These are phyloP conservation scores for Ampelocalamus luodianensis DNA, from an alignment of 176 grass and related monocot genomes.

Conservation along the genomic window DNA sequence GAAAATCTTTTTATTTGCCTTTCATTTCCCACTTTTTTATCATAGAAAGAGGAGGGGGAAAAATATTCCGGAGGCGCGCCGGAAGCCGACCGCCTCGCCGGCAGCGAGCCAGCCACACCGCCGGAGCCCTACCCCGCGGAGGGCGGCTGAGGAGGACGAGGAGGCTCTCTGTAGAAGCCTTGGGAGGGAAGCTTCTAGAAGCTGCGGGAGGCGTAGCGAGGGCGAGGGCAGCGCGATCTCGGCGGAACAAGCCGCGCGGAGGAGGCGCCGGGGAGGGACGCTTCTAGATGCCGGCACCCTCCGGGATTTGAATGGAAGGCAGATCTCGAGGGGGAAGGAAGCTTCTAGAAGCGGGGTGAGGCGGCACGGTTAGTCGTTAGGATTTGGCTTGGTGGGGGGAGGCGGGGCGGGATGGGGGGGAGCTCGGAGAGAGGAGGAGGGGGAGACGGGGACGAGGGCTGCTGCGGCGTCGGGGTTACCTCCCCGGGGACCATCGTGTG, in stretches of 20 bases:
- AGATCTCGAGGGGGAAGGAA: constrained; percentile 58
- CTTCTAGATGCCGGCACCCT: constrained; percentile 48
- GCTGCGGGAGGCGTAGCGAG: constrained; percentile 24
- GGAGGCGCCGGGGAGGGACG: constrained; percentile 30
- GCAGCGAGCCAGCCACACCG: constrained; percentile 43
- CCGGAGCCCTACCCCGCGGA: constrained; percentile 5
- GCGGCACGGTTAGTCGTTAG: constrained; percentile 43
- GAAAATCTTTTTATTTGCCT: constrained; percentile 43
- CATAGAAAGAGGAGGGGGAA: constrained; percentile 27
- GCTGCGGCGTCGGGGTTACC: constrained; percentile 66
- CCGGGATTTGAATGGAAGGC: constrained; percentile 66
- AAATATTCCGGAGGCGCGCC: constrained; percentile 48
- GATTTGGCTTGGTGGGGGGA: constrained; percentile 41
- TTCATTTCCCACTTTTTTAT: constrained; percentile 43
- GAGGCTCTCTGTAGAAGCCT: not conserved
- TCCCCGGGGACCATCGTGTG: constrained; percentile 94
- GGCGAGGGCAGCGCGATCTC: constrained; percentile 45
- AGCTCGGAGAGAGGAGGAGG: constrained; percentile 63
- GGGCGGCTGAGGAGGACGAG: not conserved
- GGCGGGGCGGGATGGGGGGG: constrained; percentile 60
- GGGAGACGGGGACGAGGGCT: constrained; percentile 51
- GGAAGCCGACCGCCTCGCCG: constrained; percentile 47
- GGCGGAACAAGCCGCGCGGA: constrained; percentile 5
- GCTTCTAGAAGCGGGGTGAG: constrained; percentile 58
- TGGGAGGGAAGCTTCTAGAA: constrained; percentile 41